Conservation (phyloP, 2,329 filamentous ascomycete genomes). For the Colletotrichum sp. region DNA sequence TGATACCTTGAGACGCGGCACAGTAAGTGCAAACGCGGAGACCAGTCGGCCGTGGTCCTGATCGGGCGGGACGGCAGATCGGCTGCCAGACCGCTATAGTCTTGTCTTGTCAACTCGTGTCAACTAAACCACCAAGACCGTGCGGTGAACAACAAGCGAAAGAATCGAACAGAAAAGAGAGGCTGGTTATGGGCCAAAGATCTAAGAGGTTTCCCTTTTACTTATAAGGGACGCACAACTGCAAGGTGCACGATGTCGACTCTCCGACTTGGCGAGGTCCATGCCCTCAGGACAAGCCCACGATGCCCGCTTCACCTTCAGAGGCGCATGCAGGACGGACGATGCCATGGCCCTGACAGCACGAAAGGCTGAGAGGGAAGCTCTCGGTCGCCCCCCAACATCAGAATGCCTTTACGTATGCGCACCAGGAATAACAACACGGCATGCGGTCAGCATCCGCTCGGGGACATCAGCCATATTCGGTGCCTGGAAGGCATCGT, state of each 20-base stretch:
- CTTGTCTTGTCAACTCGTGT: not conserved
- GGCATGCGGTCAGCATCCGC: not conserved
- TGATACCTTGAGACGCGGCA: not conserved
- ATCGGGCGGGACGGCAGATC: not conserved
- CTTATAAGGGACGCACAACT: not conserved
- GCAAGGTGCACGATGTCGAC: not conserved
- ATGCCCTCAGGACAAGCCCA: not conserved
- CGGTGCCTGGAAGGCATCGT: not conserved
- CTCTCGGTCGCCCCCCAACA: not conserved
- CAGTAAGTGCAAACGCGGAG: not conserved
- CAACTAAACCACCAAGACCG: not conserved
- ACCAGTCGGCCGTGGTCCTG: not conserved
- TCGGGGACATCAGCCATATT: not conserved
- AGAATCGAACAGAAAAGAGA: not conserved
- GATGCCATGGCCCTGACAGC: not conserved
- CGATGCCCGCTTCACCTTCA: not conserved
- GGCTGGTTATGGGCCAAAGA: not conserved
- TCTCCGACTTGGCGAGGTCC: not conserved
- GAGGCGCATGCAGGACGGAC: not conserved
- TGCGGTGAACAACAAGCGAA: not conserved
- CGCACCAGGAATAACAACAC: not conserved
- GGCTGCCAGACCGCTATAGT: not conserved
- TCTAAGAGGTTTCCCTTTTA: not conserved
- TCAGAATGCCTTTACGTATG: not conserved
- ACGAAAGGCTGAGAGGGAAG: not conserved